phyloP scores from a whole-genome alignment of 441 rosid genomes.

The Syzygium syzygioides region DNA sequence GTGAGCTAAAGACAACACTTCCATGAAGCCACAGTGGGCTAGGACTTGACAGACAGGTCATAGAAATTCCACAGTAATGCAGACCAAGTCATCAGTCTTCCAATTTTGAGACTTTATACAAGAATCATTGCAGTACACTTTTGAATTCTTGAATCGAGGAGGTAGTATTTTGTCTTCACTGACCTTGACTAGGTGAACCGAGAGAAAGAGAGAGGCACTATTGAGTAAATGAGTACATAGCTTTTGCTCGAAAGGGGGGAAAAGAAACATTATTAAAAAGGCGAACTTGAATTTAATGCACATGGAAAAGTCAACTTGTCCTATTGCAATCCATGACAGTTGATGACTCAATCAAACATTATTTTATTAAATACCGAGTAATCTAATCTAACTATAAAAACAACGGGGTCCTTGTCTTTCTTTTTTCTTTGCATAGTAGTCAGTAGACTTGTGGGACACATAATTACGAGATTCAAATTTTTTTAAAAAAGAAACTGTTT shows the following conservation, averaged over 20 bases:
- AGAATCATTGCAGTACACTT: slow-evolving; percentile 15
- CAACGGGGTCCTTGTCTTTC: neutral
- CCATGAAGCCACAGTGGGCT: neutral
- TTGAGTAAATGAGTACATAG: neutral
- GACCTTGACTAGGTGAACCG: slow-evolving; percentile 14
- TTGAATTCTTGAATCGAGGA: neutral
- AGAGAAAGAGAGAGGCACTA: neutral
- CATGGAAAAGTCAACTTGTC: slow-evolving; percentile 22
- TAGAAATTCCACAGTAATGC: neutral
- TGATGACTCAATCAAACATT: slow-evolving; percentile 2
- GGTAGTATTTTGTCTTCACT: neutral
- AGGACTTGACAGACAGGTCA: neutral
- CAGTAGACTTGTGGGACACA: slow-evolving; percentile 12
- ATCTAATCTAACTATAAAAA: neutral
- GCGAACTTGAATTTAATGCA: neutral
- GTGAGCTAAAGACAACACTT: neutral
- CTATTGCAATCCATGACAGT: slow-evolving; percentile 12
- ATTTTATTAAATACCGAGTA: neutral
- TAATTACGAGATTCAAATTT: neutral
- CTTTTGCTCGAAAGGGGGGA: slow-evolving; percentile 11
- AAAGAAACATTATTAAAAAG: neutral
- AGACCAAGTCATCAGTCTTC: neutral
- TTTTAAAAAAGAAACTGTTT: neutral
- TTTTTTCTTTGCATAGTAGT: neutral
- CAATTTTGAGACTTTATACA: neutral